Base-by-base conservation (phyloP, 176 grass and related monocot species). In the maize (Zea mays) region DNA sequence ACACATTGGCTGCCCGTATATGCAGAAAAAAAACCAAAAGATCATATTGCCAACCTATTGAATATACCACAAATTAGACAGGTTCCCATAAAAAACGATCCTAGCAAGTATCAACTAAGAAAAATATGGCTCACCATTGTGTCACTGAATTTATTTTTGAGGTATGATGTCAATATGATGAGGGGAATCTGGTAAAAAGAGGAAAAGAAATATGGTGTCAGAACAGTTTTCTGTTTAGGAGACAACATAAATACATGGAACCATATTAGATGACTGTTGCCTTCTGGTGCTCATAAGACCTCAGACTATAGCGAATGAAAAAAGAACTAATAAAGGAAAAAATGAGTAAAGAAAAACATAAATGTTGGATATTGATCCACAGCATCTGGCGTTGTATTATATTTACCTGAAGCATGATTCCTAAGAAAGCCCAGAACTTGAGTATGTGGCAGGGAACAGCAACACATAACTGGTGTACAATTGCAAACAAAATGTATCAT, bases 21-120 rank as follows among this genome's bases (percentile, higher is more conserved):
- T 98, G 81, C 95, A 86, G 86, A 98, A 98, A 79, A 98, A 94
- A 87, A 98, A 92, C 91, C 95, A 98, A 75, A 98, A 94, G 51
- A 94, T 92, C 95, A 98, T 98, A 83, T 98, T 98, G 41, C 95
- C 95, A 73, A 94, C 89, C 95, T 98, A 84, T 67, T 43, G 13
- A 85, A 63, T 21, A 68, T 46, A 2, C 68, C 60, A 57, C 14
- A 57, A 60, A 63, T 83, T 79, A 85, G 68, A 70, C 12, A 42
- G 1, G 33, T 83, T 71, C 60, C 72, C 36, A 71, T 20, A 41
- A 84, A 79, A 14, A 61, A 63, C 0, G 42, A 65, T 57, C 33
- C 4, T 42, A 70, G 8, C 2, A 39, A 19, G n/a, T 47, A 51
- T 13, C 1, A 84, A 71, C 33, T 15, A 13, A 3, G 48, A 46